phyloP scores from a whole-genome alignment of 108 stramenopile species.

The Pseudonitzschia multiseries region DNA sequence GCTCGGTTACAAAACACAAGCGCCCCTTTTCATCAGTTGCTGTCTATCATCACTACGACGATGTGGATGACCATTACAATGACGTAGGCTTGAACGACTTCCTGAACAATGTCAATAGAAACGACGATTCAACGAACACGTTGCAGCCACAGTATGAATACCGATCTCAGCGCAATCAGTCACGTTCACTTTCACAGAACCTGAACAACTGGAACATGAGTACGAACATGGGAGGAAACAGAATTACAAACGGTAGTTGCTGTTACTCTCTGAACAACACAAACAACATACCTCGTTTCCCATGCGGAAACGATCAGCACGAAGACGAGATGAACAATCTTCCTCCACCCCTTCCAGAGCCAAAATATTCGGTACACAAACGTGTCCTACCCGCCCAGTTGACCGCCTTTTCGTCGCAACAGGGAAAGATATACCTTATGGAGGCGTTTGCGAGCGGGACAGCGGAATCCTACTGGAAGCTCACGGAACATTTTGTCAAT shows the following conservation, averaged over 20 bases:
- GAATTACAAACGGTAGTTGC: background rate
- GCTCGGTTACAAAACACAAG: background rate
- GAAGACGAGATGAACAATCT: constrained; percentile 31
- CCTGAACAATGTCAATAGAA: constrained; percentile 4
- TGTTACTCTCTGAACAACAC: background rate
- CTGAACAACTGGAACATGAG: background rate
- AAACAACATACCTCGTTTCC: constrained; percentile 14
- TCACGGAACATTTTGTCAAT: constrained; percentile 89
- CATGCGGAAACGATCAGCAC: constrained; percentile 30
- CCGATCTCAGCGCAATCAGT: background rate
- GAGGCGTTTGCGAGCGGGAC: constrained; percentile 39
- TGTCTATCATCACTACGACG: background rate
- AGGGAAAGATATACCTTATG: constrained; percentile 50
- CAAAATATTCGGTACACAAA: constrained; percentile 69
- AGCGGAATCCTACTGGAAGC: constrained; percentile 69
- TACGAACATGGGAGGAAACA: background rate
- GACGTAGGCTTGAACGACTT: background rate
- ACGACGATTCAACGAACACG: background rate
- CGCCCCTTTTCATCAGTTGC: constrained; percentile 1
- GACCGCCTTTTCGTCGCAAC: constrained; percentile 48
- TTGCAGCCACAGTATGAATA: background rate
- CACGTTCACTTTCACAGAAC: background rate
- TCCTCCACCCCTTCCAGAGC: constrained; percentile 65
- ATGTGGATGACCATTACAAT: background rate
- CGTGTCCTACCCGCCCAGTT: constrained; percentile 64